Conservation (phyloP, 2,329 filamentous ascomycete species). For the Lachnellula hyalina region DNA sequence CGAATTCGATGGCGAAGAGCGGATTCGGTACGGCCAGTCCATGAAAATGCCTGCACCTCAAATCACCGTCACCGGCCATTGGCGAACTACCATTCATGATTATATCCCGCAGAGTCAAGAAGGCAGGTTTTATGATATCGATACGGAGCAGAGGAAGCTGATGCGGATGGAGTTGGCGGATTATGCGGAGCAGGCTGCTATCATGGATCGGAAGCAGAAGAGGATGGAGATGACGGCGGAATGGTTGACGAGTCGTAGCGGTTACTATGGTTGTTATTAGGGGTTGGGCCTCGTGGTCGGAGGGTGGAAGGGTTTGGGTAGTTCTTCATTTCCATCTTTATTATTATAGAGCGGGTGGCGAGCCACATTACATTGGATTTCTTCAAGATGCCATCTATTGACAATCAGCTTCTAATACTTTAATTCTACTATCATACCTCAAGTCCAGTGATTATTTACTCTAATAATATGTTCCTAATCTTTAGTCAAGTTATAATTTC, state of each 20-base stretch:
- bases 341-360: no score
- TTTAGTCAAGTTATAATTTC: no score
- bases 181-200: slow-evolving; percentile 8
- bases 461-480: no score
- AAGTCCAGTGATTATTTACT: no score
- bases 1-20: slow-evolving; percentile 22
- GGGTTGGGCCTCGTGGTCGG: background rate
- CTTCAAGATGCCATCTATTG: no score
- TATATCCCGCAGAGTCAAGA: slow-evolving; percentile 10
- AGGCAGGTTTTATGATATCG: slow-evolving; percentile 1
- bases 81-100: slow-evolving; percentile 12
- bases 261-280: background rate
- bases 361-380: no score
- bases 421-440: no score
- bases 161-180: slow-evolving; percentile 12
- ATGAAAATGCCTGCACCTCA: background rate
- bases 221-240: slow-evolving; percentile 2
- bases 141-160: slow-evolving; percentile 4
- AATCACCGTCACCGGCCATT: slow-evolving; percentile 12
- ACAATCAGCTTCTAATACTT: no score
- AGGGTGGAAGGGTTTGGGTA: no score
- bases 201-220: background rate
- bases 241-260: background rate
- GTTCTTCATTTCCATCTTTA: no score
- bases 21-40: slow-evolving; percentile 8